Conservation (phyloP, 192 early-diverging fungal species). For the Podila minutissima region DNA sequence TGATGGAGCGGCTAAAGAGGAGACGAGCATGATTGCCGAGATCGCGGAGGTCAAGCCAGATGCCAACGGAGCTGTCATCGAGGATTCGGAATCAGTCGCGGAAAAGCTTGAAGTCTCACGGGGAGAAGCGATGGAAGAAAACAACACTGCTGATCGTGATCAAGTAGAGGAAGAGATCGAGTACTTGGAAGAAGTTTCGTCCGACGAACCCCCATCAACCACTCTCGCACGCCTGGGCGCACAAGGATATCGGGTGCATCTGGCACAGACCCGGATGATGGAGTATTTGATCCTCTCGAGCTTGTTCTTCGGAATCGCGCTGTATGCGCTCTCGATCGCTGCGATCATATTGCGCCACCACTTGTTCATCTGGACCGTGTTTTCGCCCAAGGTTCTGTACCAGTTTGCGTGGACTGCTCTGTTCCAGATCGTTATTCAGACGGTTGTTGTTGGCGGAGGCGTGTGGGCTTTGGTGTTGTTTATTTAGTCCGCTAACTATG, state of each 20-base stretch:
- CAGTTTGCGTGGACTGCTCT: conserved; percentile 74
- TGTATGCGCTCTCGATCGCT: conserved; percentile 67
- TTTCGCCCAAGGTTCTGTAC: conserved; percentile 84
- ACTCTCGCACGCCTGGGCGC: conserved; percentile 20
- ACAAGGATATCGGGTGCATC: conserved; percentile 19
- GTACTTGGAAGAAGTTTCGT: not conserved
- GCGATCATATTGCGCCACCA: conserved; percentile 73
- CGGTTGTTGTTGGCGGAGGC: conserved; percentile 30
- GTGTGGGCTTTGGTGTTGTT: conserved; percentile 1
- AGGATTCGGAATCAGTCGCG: not conserved
- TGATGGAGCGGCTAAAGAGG: conserved; percentile 6
- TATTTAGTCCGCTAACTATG: not conserved
- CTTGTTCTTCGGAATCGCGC: conserved; percentile 57
- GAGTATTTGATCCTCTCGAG: conserved; percentile 43
- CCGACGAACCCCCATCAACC: not conserved
- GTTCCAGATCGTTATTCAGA: conserved; percentile 51
- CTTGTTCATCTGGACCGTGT: conserved; percentile 86
- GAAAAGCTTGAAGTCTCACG: not conserved
- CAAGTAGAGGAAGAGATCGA: not conserved
- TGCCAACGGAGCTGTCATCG: not conserved
- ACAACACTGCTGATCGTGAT: too few relatives aligned
- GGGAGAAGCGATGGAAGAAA: not conserved
- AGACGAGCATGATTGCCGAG: not conserved
- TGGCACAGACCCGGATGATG: conserved; percentile 10
- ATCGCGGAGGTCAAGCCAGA: not conserved